phyloP scores from a whole-genome alignment of 1,284 basidiomycete genomes.

The Inonotus hispidus region DNA sequence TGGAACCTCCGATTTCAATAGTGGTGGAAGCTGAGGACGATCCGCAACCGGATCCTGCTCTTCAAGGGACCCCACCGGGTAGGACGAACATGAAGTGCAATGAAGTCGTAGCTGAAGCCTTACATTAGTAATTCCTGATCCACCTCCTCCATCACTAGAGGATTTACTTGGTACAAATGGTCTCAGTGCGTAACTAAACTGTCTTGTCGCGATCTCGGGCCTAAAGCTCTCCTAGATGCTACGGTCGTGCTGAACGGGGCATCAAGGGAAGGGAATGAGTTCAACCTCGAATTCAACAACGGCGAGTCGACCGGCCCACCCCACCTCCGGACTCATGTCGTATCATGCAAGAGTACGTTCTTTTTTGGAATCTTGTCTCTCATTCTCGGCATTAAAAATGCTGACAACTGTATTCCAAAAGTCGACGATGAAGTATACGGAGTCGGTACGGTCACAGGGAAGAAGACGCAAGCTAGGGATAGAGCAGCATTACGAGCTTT shows the following conservation, averaged over 20 bases:
- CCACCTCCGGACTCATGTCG: not conserved
- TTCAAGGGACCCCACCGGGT: not conserved
- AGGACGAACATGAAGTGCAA: not conserved
- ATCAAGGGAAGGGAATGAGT: not conserved
- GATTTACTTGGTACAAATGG: not conserved
- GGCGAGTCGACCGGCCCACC: not conserved
- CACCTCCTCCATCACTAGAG: conserved; percentile 1
- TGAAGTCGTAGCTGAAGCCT: not conserved
- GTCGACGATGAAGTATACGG: conserved; percentile 1
- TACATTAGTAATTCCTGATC: not conserved
- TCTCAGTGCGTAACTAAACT: not conserved
- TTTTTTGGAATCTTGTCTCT: not conserved
- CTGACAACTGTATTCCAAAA: not conserved
- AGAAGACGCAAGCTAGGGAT: conserved; percentile 4
- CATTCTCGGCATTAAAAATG: not conserved
- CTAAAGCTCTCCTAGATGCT: not conserved
- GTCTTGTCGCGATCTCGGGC: not conserved
- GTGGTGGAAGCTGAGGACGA: not conserved
- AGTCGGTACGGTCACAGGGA: not conserved
- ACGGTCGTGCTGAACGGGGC: not conserved
- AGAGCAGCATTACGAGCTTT: conserved; percentile 1
- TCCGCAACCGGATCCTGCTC: not conserved
- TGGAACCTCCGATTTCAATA: not conserved
- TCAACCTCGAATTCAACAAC: not conserved
- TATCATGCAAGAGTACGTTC: not conserved